Percentiles rank a stretch among this genome's conserved stretches.
phyloP scores from a whole-genome alignment of 2,329 filamentous ascomycete species.

The Dryadomyces quercivorus region DNA sequence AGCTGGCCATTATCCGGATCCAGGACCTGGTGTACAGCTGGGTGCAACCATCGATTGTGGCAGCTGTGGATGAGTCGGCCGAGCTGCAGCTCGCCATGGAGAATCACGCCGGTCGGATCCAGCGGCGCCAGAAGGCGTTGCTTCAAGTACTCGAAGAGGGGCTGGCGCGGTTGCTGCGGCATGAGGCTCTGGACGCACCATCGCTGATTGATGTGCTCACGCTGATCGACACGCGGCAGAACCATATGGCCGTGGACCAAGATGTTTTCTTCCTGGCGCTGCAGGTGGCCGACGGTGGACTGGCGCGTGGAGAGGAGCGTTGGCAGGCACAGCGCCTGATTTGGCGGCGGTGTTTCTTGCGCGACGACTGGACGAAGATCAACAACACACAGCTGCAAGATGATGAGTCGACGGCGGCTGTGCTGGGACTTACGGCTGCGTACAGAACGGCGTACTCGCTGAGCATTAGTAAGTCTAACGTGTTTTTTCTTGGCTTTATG shows the following conservation, averaged over 20 bases:
- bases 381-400: conserved; percentile 67
- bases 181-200: conserved; percentile 61
- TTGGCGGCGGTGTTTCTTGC: conserved; percentile 77
- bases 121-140: conserved; percentile 52
- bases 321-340: conserved; percentile 51
- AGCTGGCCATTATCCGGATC: conserved; percentile 60
- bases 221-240: conserved; percentile 50
- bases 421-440: conserved; percentile 53
- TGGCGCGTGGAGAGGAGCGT: conserved; percentile 39
- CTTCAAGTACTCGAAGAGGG: conserved; percentile 58
- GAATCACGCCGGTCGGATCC: conserved; percentile 43
- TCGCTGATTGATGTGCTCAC: conserved; percentile 75
- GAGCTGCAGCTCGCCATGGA: conserved; percentile 67
- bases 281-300: conserved; percentile 42
- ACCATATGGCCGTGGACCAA: conserved; percentile 40
- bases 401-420: conserved; percentile 53
- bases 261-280: conserved; percentile 68
- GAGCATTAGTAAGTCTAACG: conserved; percentile 43
- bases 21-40: conserved; percentile 68
- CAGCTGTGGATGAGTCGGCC: conserved; percentile 68
- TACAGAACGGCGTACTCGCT: conserved; percentile 56
- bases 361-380: conserved; percentile 72
- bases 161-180: conserved; percentile 56
- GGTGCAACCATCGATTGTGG: conserved; percentile 53
- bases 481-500: not conserved